phyloP scores from a whole-genome alignment of 164 flowering plant genomes.

The Umbilicus rupestris region DNA sequence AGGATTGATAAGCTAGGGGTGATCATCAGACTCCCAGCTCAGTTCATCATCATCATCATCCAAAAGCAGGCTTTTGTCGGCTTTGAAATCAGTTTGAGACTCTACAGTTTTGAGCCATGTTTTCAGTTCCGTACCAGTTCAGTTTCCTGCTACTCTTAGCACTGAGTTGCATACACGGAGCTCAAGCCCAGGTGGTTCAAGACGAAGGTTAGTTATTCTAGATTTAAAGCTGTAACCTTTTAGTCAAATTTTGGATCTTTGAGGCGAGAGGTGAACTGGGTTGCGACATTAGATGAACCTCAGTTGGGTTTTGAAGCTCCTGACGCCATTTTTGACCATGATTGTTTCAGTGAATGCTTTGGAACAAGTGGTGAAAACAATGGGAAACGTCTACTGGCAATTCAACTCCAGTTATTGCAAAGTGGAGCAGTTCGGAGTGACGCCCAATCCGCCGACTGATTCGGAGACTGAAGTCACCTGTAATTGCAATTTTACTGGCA shows the following conservation, averaged over 20 bases:
- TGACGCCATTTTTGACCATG: not conserved
- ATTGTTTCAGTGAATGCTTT: not conserved
- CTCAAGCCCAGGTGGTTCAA: slow-evolving; percentile 17
- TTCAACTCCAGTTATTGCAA: not conserved
- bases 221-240: slow-evolving; percentile 5
- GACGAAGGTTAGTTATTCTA: slow-evolving; percentile 22
- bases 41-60: not conserved
- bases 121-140: not conserved
- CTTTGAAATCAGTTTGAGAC: too few relatives aligned
- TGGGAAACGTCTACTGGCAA: slow-evolving; percentile 1
- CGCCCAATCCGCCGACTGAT: slow-evolving; percentile 1
- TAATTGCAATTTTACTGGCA: slow-evolving; percentile 6
- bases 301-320: not conserved
- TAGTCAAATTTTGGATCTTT: slow-evolving; percentile 5
- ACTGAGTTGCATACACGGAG: slow-evolving; percentile 11
- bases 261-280: not conserved
- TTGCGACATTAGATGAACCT: not conserved
- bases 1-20: not conserved
- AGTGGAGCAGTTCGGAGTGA: not conserved
- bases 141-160: slow-evolving; percentile 12
- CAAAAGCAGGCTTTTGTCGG: not conserved
- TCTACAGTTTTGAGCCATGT: not conserved
- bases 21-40: not conserved
- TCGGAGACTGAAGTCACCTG: not conserved
- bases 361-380: not conserved